A percentile compares a stretch with the other conserved stretches of the same genome.
These are phyloP conservation scores for Biscutella laevigata DNA, from an alignment of 441 rosid species.

Conservation along the genomic window DNA sequence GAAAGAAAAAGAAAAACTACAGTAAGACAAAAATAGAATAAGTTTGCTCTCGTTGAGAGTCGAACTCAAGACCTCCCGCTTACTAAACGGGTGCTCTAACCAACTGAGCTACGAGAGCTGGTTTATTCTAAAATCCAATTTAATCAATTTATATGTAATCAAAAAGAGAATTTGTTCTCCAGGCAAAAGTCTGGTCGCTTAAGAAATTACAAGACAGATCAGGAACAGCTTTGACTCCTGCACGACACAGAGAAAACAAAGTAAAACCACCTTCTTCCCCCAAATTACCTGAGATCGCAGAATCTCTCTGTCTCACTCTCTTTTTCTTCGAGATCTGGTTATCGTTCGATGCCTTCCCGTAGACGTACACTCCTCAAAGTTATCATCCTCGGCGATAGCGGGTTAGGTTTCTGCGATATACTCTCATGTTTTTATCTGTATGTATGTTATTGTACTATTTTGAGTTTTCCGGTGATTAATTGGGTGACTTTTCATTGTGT, in stretches of 20 bases:
- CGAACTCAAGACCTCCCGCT: constrained; percentile 99
- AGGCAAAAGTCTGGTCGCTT: constrained; percentile 13
- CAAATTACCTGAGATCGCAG: constrained; percentile 5
- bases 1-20: not conserved
- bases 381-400: constrained; percentile 86
- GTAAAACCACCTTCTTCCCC: not conserved
- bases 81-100: constrained; percentile 98
- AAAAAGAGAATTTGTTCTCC: too few relatives aligned
- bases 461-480: not conserved
- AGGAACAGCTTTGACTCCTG: constrained; percentile 27
- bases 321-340: not conserved
- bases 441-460: not conserved
- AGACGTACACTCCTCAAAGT: constrained; percentile 71
- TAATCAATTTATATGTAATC: too few relatives aligned
- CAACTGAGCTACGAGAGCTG: constrained; percentile 95
- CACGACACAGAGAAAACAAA: constrained; percentile 4
- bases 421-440: not conserved
- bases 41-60: constrained; percentile 74
- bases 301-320: not conserved
- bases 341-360: constrained; percentile 46
- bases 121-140: too few relatives aligned
- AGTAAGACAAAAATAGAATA: not conserved
- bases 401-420: constrained; percentile 25
- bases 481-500: not conserved
- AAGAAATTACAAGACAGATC: constrained; percentile 24